phyloP scores from a whole-genome alignment of 805 yeast species.

The Ogataea chonburiensis region DNA sequence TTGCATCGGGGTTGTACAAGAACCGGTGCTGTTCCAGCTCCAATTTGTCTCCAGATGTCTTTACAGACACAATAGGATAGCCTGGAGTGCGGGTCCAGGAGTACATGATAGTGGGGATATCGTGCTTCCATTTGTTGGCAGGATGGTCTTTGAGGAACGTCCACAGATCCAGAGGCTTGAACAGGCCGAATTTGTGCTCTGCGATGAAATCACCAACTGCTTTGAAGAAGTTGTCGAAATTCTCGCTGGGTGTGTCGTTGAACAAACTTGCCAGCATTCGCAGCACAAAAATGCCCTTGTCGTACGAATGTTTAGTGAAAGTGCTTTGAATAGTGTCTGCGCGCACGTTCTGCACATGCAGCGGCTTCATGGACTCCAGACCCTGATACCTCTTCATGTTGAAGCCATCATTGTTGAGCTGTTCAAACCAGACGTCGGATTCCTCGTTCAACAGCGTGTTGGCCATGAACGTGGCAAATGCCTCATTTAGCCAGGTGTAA shows the following conservation, averaged over 20 bases:
- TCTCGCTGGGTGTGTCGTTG: constrained; percentile 30
- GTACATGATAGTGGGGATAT: constrained; percentile 50
- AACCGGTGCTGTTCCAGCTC: constrained; percentile 40
- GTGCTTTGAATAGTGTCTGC: constrained; percentile 43
- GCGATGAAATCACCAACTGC: constrained; percentile 41
- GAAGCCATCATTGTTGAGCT: constrained; percentile 28
- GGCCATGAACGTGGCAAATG: constrained; percentile 76
- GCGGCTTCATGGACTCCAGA: constrained; percentile 38
- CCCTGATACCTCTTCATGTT: constrained; percentile 33
- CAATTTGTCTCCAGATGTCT: constrained; percentile 30
- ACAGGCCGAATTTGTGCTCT: constrained; percentile 34
- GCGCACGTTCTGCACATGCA: constrained; percentile 38
- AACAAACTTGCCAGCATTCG: constrained; percentile 51
- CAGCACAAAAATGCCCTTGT: constrained; percentile 56
- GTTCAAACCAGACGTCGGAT: constrained; percentile 34
- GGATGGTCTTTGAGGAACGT: constrained; percentile 31
- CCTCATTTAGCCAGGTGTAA: constrained; percentile 71
- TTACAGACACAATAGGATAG: constrained; percentile 49
- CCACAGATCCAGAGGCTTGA: constrained; percentile 58
- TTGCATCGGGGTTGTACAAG: constrained; percentile 27
- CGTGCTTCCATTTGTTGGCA: constrained; percentile 34
- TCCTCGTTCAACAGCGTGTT: constrained; percentile 33
- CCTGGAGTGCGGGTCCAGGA: constrained; percentile 66
- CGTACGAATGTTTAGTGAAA: constrained; percentile 51
- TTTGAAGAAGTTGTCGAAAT: constrained; percentile 32